Percentiles rank a stretch among this genome's conserved stretches.
phyloP scores from a whole-genome alignment of 345 rosid genomes.

The Barbarea vulgaris region DNA sequence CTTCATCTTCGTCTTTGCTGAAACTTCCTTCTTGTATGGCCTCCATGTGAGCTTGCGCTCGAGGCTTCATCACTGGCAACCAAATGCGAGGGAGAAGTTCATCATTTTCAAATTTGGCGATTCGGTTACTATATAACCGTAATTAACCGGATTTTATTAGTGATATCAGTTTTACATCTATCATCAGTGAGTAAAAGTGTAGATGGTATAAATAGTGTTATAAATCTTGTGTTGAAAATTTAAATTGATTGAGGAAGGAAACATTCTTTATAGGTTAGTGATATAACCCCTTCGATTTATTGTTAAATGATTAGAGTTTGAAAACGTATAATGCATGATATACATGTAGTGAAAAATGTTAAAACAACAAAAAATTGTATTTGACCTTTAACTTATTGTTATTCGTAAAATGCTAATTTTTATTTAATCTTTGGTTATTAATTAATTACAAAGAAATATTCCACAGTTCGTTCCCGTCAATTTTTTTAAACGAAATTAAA shows the following conservation, averaged over 20 bases:
- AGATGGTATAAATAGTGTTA: background rate
- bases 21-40: conserved; percentile 51
- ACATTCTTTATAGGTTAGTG: background rate
- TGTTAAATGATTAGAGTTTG: background rate
- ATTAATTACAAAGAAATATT: too few relatives aligned
- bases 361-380: background rate
- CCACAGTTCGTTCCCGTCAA: too few relatives aligned
- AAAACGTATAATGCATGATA: background rate
- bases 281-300: background rate
- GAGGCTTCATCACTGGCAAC: conserved; percentile 45
- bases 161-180: background rate
- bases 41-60: conserved; percentile 46
- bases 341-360: background rate
- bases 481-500: too few relatives aligned
- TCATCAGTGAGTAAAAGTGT: too few relatives aligned
- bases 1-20: conserved; percentile 31
- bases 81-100: background rate
- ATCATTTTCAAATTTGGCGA: background rate
- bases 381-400: background rate
- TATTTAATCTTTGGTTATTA: background rate
- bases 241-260: background rate
- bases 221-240: background rate
- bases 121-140: background rate
- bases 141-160: background rate
- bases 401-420: background rate